Evolutionary conservation across 2,329 filamentous ascomycete genomes (phyloP).

Genomic region (Penicillium olsonii): DNA sequence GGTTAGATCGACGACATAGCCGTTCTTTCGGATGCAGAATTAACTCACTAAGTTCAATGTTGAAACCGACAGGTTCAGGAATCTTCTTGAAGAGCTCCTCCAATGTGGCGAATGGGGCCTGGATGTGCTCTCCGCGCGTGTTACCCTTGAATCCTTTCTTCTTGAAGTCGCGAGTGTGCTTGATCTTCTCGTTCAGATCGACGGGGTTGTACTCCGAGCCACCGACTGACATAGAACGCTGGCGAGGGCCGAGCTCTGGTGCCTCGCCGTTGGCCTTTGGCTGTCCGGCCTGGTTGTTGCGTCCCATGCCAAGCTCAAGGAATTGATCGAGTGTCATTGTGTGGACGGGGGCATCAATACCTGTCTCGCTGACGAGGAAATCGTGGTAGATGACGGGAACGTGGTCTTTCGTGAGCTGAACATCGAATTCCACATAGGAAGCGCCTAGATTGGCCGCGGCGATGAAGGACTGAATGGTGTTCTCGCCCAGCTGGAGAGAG

Average conservation of each 20-base stretch:
- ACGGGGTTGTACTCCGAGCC: slow-evolving; percentile 47
- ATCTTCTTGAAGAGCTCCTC: slow-evolving; percentile 89
- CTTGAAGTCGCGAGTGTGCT: slow-evolving; percentile 94
- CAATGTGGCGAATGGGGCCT: slow-evolving; percentile 91
- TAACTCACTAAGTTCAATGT: slow-evolving; percentile 83
- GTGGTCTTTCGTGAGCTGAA: slow-evolving; percentile 97
- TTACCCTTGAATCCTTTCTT: slow-evolving; percentile 95
- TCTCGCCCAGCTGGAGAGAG: slow-evolving; percentile 92
- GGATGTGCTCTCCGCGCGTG: slow-evolving; percentile 89
- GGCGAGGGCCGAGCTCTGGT: slow-evolving; percentile 29
- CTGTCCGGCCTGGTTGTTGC: slow-evolving; percentile 47
- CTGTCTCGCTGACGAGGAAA: slow-evolving; percentile 95
- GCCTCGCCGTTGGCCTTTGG: slow-evolving; percentile 16
- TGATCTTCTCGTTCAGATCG: slow-evolving; percentile 79
- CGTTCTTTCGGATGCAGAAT: slow-evolving; percentile 21
- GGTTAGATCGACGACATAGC: slow-evolving; percentile 31
- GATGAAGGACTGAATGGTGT: slow-evolving; percentile 93
- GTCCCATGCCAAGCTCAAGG: slow-evolving; percentile 69
- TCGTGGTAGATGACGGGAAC: slow-evolving; percentile 99
- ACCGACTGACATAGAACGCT: slow-evolving; percentile 63
- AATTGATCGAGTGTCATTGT: slow-evolving; percentile 91
- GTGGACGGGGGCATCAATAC: slow-evolving; percentile 94
- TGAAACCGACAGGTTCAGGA: slow-evolving; percentile 84
- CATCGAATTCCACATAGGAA: slow-evolving; percentile 73
- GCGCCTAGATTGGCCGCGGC: slow-evolving; percentile 90